Percentiles rank a stretch among this genome's conserved stretches.
Evolutionary conservation across 257 asterid species (phyloP).

Genomic region (Gynochthodes officinalis): DNA sequence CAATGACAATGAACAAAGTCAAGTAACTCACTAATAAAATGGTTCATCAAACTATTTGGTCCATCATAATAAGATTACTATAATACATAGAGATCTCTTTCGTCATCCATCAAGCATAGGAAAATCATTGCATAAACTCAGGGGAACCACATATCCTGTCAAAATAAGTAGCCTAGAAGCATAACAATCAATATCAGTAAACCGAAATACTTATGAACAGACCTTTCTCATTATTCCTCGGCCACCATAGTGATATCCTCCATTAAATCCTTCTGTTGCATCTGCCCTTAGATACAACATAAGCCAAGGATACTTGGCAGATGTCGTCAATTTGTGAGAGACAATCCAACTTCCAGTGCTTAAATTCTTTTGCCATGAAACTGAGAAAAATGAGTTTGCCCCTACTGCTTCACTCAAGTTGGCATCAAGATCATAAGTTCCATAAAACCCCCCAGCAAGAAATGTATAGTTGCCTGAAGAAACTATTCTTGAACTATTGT

Average conservation of each 20-base stretch:
- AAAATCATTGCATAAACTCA: not conserved
- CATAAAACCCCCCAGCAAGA: conserved; percentile 72
- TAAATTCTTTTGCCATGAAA: conserved; percentile 60
- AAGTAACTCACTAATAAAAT: not conserved
- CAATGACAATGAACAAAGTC: not conserved
- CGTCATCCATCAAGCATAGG: not conserved
- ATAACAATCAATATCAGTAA: not conserved
- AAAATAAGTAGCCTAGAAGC: not conserved
- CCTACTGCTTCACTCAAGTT: conserved; percentile 40
- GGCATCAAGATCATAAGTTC: conserved; percentile 77
- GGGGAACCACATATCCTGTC: not conserved
- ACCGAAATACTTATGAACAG: conserved; percentile 8
- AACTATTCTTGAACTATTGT: conserved; percentile 44
- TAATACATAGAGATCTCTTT: not conserved
- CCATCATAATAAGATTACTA: not conserved
- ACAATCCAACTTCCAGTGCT: conserved; percentile 66
- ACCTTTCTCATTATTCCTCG: conserved; percentile 79
- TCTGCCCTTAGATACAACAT: conserved; percentile 82
- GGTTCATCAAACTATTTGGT: not conserved
- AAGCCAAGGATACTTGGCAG: conserved; percentile 80
- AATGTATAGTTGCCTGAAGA: conserved; percentile 25
- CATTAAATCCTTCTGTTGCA: conserved; percentile 67
- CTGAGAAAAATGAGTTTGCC: conserved; percentile 50
- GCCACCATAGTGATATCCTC: conserved; percentile 77
- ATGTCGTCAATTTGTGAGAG: conserved; percentile 61